Conservation (phyloP, 2,329 filamentous ascomycete genomes). For the Onygenales sp. region DNA sequence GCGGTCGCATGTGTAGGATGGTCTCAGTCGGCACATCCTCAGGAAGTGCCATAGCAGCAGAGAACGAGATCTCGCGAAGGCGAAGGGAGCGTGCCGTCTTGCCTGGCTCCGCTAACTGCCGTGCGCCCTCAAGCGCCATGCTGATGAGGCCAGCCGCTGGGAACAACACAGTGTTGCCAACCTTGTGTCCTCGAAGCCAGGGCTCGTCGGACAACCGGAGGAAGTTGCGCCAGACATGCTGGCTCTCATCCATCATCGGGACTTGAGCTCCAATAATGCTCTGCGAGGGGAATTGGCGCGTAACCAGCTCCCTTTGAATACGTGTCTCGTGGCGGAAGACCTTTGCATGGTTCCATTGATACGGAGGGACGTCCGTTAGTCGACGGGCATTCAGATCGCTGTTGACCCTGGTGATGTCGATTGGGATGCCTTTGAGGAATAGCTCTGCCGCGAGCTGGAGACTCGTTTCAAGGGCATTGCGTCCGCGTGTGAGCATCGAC, state of each 20-base stretch:
- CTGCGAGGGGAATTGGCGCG: background rate
- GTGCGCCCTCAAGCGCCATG: slow-evolving; percentile 5
- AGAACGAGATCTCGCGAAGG: background rate
- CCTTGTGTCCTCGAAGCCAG: slow-evolving; percentile 3
- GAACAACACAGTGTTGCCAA: background rate
- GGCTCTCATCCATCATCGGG: background rate
- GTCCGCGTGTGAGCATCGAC: slow-evolving; percentile 2
- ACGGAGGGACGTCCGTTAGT: slow-evolving; percentile 9
- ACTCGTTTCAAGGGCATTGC: slow-evolving; percentile 3
- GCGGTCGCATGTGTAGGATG: background rate
- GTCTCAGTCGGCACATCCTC: background rate
- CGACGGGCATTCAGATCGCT: background rate
- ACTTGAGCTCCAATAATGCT: slow-evolving; percentile 1
- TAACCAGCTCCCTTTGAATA: background rate
- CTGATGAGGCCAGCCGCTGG: background rate
- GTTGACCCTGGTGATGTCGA: slow-evolving; percentile 4
- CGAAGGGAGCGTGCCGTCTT: background rate
- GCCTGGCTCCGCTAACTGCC: background rate
- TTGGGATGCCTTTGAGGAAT: background rate
- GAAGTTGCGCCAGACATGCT: slow-evolving; percentile 6
- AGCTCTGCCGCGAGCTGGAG: background rate
- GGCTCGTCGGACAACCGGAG: slow-evolving; percentile 1
- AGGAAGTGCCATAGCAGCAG: background rate
- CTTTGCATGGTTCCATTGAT: slow-evolving; percentile 10
- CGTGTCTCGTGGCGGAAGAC: background rate